A percentile compares a stretch with the other conserved stretches of the same genome.
These are phyloP conservation scores for Chrysopogon serrulatus DNA, from an alignment of 176 grass and related monocot genomes.

Conservation along the genomic window DNA sequence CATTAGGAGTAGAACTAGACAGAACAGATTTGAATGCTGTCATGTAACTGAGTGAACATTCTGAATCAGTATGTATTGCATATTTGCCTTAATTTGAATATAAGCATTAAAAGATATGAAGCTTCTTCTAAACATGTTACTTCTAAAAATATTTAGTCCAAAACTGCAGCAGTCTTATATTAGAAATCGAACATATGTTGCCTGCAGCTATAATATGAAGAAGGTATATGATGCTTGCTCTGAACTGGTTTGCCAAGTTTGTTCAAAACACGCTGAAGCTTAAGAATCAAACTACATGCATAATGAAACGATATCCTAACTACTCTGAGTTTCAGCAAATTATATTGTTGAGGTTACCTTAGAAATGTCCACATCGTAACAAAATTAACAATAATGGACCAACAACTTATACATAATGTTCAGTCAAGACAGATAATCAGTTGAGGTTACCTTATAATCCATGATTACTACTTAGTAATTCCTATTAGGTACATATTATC, in stretches of 20 bases:
- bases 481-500: not conserved
- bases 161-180: not conserved
- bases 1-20: not conserved
- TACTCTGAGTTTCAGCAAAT: not conserved
- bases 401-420: not conserved
- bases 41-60: not conserved
- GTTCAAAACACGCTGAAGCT: not conserved
- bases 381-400: not conserved
- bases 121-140: not conserved
- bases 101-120: not conserved
- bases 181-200: not conserved
- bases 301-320: not conserved
- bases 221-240: not conserved
- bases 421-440: not conserved
- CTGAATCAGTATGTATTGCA: not conserved
- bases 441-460: not conserved
- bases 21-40: not conserved
- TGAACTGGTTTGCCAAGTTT: not conserved
- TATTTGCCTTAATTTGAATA: not conserved
- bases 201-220: not conserved
- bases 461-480: not conserved
- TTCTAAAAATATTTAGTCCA: not conserved
- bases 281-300: not conserved
- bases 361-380: not conserved
- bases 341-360: not conserved